phyloP scores from a whole-genome alignment of 73 alveolate species.

The Symbiodinium natans region DNA sequence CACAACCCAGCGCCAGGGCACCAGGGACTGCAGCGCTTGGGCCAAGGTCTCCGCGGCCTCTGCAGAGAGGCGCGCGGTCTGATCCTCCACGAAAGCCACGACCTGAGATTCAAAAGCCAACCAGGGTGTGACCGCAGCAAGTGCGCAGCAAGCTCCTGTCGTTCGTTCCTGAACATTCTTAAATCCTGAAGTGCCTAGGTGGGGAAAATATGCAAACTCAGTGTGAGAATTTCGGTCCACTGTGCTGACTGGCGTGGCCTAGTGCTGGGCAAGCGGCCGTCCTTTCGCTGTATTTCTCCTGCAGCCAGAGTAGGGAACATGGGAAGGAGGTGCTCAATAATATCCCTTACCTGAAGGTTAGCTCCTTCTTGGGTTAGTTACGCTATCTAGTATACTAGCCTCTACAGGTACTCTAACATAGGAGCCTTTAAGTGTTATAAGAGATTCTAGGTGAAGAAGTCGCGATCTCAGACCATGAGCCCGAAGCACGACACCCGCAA shows the following conservation, averaged over 20 bases:
- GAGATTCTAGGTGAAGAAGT: background rate
- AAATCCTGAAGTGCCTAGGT: no score
- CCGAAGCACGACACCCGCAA: background rate
- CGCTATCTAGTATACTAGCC: background rate
- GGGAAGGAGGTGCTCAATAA: background rate
- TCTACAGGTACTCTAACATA: no score
- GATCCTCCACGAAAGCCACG: conserved; percentile 51
- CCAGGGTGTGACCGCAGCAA: no score
- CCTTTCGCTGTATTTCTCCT: conserved; percentile 17
- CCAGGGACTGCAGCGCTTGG: conserved; percentile 28
- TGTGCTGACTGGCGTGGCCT: no score
- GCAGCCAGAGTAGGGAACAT: background rate
- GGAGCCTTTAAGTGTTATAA: background rate
- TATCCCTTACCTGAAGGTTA: background rate
- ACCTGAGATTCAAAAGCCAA: no score
- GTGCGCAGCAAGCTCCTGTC: no score
- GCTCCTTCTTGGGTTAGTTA: background rate
- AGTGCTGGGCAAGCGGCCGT: background rate
- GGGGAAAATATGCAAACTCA: no score
- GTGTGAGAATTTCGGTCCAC: no score
- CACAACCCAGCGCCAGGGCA: no score
- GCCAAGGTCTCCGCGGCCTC: conserved; percentile 59
- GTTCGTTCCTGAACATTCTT: no score
- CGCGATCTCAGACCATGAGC: background rate
- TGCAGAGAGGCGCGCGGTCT: conserved; percentile 41